These are phyloP conservation scores for Jasminum sambac DNA, from an alignment of 257 asterid genomes.

Conservation along the genomic window DNA sequence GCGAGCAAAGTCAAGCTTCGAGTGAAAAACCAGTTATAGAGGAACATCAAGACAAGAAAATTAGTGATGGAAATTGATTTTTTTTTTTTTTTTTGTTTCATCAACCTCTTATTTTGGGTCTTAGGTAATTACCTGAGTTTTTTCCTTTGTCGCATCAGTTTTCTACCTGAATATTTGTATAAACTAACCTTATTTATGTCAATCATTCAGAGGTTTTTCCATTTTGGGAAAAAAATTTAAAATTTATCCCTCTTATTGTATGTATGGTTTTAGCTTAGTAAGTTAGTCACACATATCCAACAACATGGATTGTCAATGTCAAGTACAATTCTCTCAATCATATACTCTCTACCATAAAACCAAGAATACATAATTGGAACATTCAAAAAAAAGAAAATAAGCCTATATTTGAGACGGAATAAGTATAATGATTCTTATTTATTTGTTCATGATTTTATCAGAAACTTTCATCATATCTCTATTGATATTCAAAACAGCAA, in stretches of 20 bases:
- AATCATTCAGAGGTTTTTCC: background rate
- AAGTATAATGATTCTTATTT: constrained; percentile 1
- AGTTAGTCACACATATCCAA: too few species aligned
- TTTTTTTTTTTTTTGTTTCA: background rate
- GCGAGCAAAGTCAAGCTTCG: constrained; percentile 20
- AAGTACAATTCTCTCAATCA: background rate
- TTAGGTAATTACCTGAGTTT: constrained; percentile 23
- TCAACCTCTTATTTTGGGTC: constrained; percentile 15
- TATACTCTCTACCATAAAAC: background rate
- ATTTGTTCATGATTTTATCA: background rate
- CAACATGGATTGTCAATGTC: background rate
- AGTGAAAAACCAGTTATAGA: constrained; percentile 24
- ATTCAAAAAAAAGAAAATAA: too few species aligned
- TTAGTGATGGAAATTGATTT: constrained; percentile 20
- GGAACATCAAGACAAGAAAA: constrained; percentile 35
- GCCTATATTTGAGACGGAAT: too few species aligned
- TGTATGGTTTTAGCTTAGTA: background rate
- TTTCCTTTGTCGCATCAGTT: background rate
- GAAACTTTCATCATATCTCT: too few species aligned
- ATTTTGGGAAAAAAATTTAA: background rate
- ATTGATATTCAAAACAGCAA: too few species aligned
- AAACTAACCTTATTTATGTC: constrained; percentile 14
- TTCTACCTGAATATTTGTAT: constrained; percentile 16
- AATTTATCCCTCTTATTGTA: background rate
- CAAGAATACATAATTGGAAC: too few species aligned